Base-by-base conservation (phyloP, 371 early-diverging fungal species). In the Parasitella parasitica region DNA sequence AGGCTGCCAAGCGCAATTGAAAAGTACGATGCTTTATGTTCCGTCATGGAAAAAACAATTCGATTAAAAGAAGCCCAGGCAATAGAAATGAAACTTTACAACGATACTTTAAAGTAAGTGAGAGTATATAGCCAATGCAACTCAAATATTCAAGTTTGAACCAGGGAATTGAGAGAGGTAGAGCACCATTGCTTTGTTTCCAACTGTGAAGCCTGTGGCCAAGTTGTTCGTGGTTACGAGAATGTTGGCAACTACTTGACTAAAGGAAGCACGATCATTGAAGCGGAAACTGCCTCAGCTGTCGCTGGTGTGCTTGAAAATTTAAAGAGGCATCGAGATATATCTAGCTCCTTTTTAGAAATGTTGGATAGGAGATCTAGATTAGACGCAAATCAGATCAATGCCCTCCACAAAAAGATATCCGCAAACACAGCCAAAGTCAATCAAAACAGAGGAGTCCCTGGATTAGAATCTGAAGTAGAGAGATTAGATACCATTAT, bases 251-350 rank as follows among this genome's bases (percentile, higher is more conserved):
- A 61, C 6, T 80, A 86, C 30, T 61, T 88, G 30, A 56, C 77
- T 18, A 66, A 70, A 43, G 61, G 73, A 3, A 73, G 83, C 12
- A 36, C 53, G 6, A 61, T 81, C 3, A 64, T 82, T 53, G 81
- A 81, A 16, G 26, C 57, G 6, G 65, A 68, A 41, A 49, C 28
- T 6, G 39, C 55, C 4, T 57, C 54, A 5, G 20, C 54, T 12
- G 49, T 24, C 12, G 35, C 43, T 1, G 82, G 81, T 5, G 75
- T 88, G 18, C 66, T 90, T 7, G 92, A 91, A 50, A 81, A 78
- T 55, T 56, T 91, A 54, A 90, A 90, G 54, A 75, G 84, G 18
- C 84, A 89, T 50, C 79, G 89, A 2, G 90, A 90, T 64, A 61
- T 89, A 12, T 70, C 85, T 8, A 69, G 82, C 4, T 58, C 59